Evolutionary conservation across 768 basidiomycete genomes (phyloP).

Genomic region (Omphalotus guepiniiformis): DNA sequence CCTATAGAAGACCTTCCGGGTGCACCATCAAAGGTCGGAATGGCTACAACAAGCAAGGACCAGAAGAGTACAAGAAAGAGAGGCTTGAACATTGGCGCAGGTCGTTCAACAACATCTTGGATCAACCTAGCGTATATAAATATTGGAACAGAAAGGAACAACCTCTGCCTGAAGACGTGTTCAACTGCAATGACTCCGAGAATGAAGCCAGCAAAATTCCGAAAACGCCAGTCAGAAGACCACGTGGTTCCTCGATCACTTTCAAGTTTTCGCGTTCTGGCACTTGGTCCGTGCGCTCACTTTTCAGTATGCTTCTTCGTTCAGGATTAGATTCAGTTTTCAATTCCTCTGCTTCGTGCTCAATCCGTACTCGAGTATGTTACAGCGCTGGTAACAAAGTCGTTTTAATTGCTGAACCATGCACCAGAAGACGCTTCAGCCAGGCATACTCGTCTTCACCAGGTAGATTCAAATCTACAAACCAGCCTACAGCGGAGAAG

Average conservation of each 20-base stretch:
- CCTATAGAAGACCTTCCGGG: conserved; percentile 31
- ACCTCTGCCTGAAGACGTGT: too few relatives aligned
- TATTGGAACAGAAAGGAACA: too few relatives aligned
- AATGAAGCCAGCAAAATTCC: conserved; percentile 6
- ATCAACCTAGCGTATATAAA: too few relatives aligned
- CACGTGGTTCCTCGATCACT: conserved; percentile 1
- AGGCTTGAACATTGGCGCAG: too few relatives aligned
- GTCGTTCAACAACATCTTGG: too few relatives aligned
- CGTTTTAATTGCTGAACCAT: too few relatives aligned
- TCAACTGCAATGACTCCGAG: too few relatives aligned
- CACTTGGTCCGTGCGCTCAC: background rate
- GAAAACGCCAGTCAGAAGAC: conserved; percentile 1
- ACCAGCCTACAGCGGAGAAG: background rate
- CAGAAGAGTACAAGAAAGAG: conserved; percentile 21
- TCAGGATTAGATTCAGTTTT: background rate
- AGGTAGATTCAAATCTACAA: background rate
- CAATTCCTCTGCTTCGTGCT: background rate
- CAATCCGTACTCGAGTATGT: background rate
- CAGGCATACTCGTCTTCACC: too few relatives aligned
- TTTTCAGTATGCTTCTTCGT: background rate
- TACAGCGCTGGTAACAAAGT: too few relatives aligned
- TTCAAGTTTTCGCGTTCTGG: conserved; percentile 31
- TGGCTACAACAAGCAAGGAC: conserved; percentile 22
- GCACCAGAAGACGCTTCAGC: too few relatives aligned
- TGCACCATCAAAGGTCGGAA: conserved; percentile 42